Conservation (phyloP, 2,329 filamentous ascomycete genomes). For the Stemphylium vesicarium region DNA sequence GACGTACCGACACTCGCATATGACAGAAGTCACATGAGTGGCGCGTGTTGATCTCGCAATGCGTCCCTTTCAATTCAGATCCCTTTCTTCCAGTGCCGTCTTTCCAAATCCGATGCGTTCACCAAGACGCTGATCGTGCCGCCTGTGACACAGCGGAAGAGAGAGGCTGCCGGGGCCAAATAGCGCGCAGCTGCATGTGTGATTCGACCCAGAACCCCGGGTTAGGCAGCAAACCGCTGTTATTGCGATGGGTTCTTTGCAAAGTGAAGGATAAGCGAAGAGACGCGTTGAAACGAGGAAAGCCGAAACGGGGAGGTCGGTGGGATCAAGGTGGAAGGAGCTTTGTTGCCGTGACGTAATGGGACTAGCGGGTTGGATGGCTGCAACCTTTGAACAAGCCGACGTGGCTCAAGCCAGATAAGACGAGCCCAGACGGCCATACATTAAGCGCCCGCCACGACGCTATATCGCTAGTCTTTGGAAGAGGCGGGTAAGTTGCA, state of each 20-base stretch:
- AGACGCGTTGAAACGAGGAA: slow-evolving; percentile 16
- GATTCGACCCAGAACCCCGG: slow-evolving; percentile 16
- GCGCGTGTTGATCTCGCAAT: neutral
- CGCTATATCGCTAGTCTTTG: slow-evolving; percentile 22
- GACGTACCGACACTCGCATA: slow-evolving; percentile 20
- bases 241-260: slow-evolving; percentile 11
- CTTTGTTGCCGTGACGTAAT: slow-evolving; percentile 14
- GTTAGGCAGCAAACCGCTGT: slow-evolving; percentile 21
- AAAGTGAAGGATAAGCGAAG: slow-evolving; percentile 11
- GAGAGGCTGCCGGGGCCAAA: slow-evolving; percentile 7
- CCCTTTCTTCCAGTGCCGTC: neutral
- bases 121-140: slow-evolving; percentile 5
- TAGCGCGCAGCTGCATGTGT: slow-evolving; percentile 13
- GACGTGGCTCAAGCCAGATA: slow-evolving; percentile 26
- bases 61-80: neutral
- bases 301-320: slow-evolving; percentile 16
- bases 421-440: slow-evolving; percentile 24
- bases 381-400: slow-evolving; percentile 13
- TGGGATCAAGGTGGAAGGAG: slow-evolving; percentile 7
- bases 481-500: slow-evolving; percentile 12
- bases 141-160: slow-evolving; percentile 6
- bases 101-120: neutral
- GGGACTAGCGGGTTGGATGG: slow-evolving; percentile 15
- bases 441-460: slow-evolving; percentile 28
- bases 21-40: slow-evolving; percentile 21